Conservation (phyloP, 2,329 filamentous ascomycete genomes). For the Fusarium sp. region DNA sequence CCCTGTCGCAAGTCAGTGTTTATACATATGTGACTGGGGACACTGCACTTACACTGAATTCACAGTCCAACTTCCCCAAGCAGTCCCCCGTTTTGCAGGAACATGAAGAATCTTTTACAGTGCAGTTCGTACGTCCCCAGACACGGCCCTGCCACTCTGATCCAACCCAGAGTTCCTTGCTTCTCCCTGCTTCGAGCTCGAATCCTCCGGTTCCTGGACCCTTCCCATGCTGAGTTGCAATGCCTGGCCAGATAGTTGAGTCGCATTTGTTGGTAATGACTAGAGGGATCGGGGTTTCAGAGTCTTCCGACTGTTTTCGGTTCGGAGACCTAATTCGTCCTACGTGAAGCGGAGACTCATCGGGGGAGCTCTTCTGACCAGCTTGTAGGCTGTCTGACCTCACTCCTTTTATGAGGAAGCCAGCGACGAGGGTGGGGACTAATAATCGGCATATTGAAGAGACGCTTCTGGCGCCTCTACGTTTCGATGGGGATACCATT, state of each 20-base stretch:
- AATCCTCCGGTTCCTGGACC: slow-evolving; percentile 80
- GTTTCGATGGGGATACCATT: slow-evolving; percentile 36
- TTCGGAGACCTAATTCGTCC: slow-evolving; percentile 45
- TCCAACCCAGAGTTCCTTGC: slow-evolving; percentile 75
- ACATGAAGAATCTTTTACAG: slow-evolving; percentile 76
- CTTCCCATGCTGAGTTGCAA: slow-evolving; percentile 80
- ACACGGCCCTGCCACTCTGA: slow-evolving; percentile 85
- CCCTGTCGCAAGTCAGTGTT: slow-evolving; percentile 66
- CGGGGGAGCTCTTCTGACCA: slow-evolving; percentile 45
- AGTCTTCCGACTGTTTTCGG: slow-evolving; percentile 38
- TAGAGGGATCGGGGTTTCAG: slow-evolving; percentile 67
- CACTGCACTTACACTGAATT: slow-evolving; percentile 71
- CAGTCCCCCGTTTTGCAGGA: slow-evolving; percentile 86
- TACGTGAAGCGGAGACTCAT: slow-evolving; percentile 47
- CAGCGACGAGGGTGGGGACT: slow-evolving; percentile 40
- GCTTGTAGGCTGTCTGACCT: slow-evolving; percentile 30
- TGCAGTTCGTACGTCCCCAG: slow-evolving; percentile 90
- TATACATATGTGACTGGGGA: not conserved
- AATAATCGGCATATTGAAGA: slow-evolving; percentile 44
- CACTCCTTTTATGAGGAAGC: slow-evolving; percentile 37
- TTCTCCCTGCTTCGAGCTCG: slow-evolving; percentile 72
- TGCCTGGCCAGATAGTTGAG: slow-evolving; percentile 82
- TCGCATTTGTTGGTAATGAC: slow-evolving; percentile 81
- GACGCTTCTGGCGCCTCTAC: slow-evolving; percentile 29
- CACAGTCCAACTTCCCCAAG: slow-evolving; percentile 78